phyloP scores from a whole-genome alignment of 805 yeast genomes.

The Nakazawaea ishiwadae region DNA sequence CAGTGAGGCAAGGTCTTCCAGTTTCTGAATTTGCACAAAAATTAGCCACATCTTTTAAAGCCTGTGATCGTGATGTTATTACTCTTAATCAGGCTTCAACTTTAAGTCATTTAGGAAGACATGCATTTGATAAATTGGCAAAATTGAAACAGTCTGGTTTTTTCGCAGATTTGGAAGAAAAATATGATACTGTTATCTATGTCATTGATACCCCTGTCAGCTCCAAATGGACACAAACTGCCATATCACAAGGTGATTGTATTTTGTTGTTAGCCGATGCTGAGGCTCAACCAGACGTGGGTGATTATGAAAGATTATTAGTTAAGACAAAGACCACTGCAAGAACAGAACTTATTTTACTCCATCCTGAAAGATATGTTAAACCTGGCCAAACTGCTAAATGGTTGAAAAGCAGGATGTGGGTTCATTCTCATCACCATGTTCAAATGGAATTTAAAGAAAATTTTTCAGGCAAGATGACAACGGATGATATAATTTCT shows the following conservation, averaged over 20 bases:
- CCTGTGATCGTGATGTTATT: slow-evolving; percentile 68
- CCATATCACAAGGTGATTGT: slow-evolving; percentile 94
- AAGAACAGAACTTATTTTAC: slow-evolving; percentile 75
- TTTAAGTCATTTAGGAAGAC: slow-evolving; percentile 75
- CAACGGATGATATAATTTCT: slow-evolving; percentile 8
- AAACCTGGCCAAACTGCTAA: slow-evolving; percentile 78
- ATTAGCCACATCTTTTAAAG: slow-evolving; percentile 64
- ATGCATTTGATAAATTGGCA: slow-evolving; percentile 89
- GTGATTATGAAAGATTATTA: slow-evolving; percentile 79
- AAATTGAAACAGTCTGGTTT: slow-evolving; percentile 83
- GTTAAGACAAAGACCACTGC: slow-evolving; percentile 78
- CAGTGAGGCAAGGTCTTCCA: slow-evolving; percentile 78
- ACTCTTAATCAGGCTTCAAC: slow-evolving; percentile 82
- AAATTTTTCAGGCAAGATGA: background rate
- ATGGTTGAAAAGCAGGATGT: slow-evolving; percentile 81
- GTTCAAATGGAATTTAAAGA: slow-evolving; percentile 55
- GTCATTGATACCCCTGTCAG: slow-evolving; percentile 81
- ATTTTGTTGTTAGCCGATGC: slow-evolving; percentile 88
- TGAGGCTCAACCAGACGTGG: slow-evolving; percentile 60
- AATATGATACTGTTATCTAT: slow-evolving; percentile 82
- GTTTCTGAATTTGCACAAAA: slow-evolving; percentile 78
- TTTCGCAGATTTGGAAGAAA: slow-evolving; percentile 87
- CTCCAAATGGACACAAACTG: slow-evolving; percentile 87
- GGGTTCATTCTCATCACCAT: slow-evolving; percentile 95
- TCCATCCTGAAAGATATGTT: slow-evolving; percentile 81